Evolutionary conservation across 1,139 yeast species (phyloP).

Genomic region (Hansenula sp.): DNA sequence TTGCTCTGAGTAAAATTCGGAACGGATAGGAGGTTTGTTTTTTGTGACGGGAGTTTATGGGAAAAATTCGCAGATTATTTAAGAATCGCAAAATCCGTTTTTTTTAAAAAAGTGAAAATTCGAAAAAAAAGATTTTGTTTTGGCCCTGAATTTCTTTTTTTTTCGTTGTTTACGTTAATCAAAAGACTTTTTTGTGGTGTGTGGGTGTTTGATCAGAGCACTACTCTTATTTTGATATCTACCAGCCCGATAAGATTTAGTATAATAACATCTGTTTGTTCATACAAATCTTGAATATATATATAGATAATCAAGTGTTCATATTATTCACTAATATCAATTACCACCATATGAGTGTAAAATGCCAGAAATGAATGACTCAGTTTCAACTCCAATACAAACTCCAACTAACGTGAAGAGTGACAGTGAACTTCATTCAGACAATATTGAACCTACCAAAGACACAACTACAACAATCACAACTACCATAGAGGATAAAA

Average conservation of each 20-base stretch:
- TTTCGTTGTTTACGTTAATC: background rate
- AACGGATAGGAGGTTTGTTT: background rate
- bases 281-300: too few species aligned
- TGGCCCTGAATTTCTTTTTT: background rate
- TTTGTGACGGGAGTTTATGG: background rate
- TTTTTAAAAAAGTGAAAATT: constrained; percentile 5
- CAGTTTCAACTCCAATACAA: constrained; percentile 11
- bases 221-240: too few species aligned
- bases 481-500: background rate
- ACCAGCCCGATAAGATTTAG: too few species aligned
- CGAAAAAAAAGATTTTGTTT: background rate
- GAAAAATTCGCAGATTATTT: constrained; percentile 13
- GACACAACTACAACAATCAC: background rate
- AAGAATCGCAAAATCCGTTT: constrained; percentile 15
- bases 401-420: constrained; percentile 6
- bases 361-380: constrained; percentile 9
- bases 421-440: background rate
- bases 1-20: background rate
- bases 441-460: background rate
- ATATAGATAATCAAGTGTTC: too few species aligned
- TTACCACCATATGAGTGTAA: constrained; percentile 2
- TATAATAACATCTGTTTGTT: background rate
- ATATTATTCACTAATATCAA: too few species aligned
- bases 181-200: too few species aligned
- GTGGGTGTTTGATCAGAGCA: background rate